Base-by-base conservation (phyloP, 1,284 basidiomycete species). In the Earliella scabrosa region DNA sequence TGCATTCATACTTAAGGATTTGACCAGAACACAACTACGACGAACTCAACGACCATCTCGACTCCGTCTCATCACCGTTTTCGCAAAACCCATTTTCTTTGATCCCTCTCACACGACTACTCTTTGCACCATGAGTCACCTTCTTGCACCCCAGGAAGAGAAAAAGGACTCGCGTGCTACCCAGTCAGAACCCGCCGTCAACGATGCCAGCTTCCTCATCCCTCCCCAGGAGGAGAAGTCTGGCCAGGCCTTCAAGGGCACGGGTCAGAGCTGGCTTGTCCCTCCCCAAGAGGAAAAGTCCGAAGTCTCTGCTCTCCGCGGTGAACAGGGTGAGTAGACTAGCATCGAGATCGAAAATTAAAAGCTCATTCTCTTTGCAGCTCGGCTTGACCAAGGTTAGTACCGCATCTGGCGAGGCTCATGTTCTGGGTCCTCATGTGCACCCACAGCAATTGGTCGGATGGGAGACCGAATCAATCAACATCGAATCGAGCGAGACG, bases 171-270 rank as follows among this genome's bases (percentile, higher is more conserved):
- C 47, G 16, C 48, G 47, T 36, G 32, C 38, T 2, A 35, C 57
- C 21, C 47, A 52, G 41, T 56, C 59, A 16, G 54, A 53, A 24
- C 52, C 63, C 10, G 50, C 57, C 4, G 21, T 61, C 21, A 49
- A 56, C 26, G 60, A 58, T 38, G 27, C 58, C 10, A 55, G 52
- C n/a, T 59, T 56, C 26, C 58, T 63, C 31, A 51, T 60, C 2
- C 61, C 65, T 2, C 65, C 63, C 1, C 63, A 66, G 29, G 60
- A 65, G 35, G 56, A 66, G 45, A 61, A 63, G 50, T 50, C 50
- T 5, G 40, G 18, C 4, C 21, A 52, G 24, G 20, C 45, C 10
- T 4, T 20, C 2, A 49, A 50, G 26, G 41, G n/a, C 2, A 27
- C 40, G 16, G 48, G 41, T 1, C 46, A 41, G 35, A 46, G 48